Conservation (phyloP, 2,329 filamentous ascomycete genomes). For the Microcyclospora tardicrescens region DNA sequence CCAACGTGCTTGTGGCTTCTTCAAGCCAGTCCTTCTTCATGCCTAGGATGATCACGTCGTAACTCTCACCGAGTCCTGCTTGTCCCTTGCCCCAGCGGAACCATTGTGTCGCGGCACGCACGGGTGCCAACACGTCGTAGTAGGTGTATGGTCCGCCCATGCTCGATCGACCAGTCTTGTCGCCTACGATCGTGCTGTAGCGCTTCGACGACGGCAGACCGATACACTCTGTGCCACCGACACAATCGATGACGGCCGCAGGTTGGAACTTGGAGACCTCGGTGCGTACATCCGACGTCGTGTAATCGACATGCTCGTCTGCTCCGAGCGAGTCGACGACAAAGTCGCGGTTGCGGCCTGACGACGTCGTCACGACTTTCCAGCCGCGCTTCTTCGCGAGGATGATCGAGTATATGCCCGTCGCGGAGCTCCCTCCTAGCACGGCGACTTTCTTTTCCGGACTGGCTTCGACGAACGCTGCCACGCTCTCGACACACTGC, state of each 20-base stretch:
- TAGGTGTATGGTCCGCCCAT: conserved; percentile 24
- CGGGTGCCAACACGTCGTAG: conserved; percentile 15
- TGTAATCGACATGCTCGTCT: conserved; percentile 52
- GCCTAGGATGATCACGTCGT: conserved; percentile 31
- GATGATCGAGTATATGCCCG: conserved; percentile 23
- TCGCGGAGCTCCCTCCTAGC: conserved; percentile 19
- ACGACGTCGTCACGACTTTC: conserved; percentile 39
- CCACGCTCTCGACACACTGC: conserved; percentile 18
- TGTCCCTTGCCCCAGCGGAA: conserved; percentile 27
- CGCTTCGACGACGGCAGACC: conserved; percentile 31
- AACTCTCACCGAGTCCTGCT: conserved; percentile 19
- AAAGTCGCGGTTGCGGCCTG: conserved; percentile 43
- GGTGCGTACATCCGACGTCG: conserved; percentile 34
- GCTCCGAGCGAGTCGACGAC: conserved; percentile 44
- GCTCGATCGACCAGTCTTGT: conserved; percentile 21
- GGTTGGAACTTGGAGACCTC: conserved; percentile 39
- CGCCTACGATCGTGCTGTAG: conserved; percentile 34
- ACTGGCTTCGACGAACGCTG: conserved; percentile 13
- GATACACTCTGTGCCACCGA: conserved; percentile 32
- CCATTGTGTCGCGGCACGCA: conserved; percentile 16
- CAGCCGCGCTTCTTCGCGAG: conserved; percentile 21
- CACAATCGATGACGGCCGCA: conserved; percentile 46
- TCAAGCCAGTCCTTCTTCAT: conserved; percentile 38
- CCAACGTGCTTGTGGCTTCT: conserved; percentile 41
- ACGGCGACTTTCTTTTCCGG: conserved; percentile 17